Percentiles rank a stretch among this genome's conserved stretches.
Evolutionary conservation across 345 rosid species (phyloP).

Genomic region (Mangifera indica): DNA sequence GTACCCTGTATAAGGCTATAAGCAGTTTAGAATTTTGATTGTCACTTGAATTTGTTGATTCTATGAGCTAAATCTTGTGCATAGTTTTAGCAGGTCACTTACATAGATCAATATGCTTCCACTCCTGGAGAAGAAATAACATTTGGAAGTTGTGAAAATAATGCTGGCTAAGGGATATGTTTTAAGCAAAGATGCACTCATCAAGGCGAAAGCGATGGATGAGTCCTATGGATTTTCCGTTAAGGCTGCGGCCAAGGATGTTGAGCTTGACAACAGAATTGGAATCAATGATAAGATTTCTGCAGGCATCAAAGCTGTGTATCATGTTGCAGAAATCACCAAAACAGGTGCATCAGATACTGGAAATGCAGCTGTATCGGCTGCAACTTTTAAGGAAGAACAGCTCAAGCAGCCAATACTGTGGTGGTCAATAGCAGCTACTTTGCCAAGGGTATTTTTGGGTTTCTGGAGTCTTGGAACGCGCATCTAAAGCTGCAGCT

Average conservation of each 20-base stretch:
- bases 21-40: background rate
- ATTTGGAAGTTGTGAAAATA: conserved; percentile 68
- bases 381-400: conserved; percentile 55
- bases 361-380: conserved; percentile 68
- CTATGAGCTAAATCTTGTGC: background rate
- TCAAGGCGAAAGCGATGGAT: conserved; percentile 73
- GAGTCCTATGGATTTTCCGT: conserved; percentile 62
- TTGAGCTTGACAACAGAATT: conserved; percentile 59
- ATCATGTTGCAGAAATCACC: conserved; percentile 62
- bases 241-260: conserved; percentile 55
- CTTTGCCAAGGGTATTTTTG: conserved; percentile 84
- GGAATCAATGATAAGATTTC: conserved; percentile 68
- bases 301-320: conserved; percentile 58
- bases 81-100: conserved; percentile 39
- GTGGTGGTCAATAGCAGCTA: conserved; percentile 67
- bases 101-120: conserved; percentile 41
- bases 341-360: conserved; percentile 60
- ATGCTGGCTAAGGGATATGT: conserved; percentile 75
- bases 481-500: conserved; percentile 69
- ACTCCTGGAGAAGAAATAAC: conserved; percentile 73
- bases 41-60: background rate
- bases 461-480: conserved; percentile 66
- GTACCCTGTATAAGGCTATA: background rate
- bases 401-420: conserved; percentile 59
- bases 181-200: conserved; percentile 66